Base-by-base conservation (phyloP, 1,284 basidiomycete species). In the Malassezia slooffiae region DNA sequence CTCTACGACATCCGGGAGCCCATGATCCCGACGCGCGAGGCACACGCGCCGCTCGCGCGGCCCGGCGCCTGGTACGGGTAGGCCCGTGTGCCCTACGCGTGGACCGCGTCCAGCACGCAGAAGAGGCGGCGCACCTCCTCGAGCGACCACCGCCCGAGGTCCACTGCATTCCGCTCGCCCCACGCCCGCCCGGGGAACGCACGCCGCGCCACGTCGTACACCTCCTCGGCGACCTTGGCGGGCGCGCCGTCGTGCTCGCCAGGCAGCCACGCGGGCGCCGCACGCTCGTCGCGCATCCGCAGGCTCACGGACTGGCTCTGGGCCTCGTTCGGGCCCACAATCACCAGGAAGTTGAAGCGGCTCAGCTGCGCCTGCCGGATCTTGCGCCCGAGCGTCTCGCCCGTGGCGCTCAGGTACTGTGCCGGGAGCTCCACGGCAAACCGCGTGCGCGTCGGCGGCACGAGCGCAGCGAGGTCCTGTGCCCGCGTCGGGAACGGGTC, bases 1-100 rank as follows among this genome's bases (percentile, higher is more conserved):
- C 75, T 82, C 0, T 89, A 87, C 71, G 71, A 81, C 24, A 85
- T 91, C 55, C 78, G 68, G 2, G 72, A 80, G 38, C 53, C 71
- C 12, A 55, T 70, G 28, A 75, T 77, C 26, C 74, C 74, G 2
- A 54, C 55, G 4, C 43, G 58, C 3, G 23, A 20, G 11, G 24
- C 30, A 8, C 12, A 32, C 29, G 22, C 34, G 1, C 24, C 41
- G 6, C 15, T 17, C 20, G 21, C 39, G 11, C 16, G 26, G 7
- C 13, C 16, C 2, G 23, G 17, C 11, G 31, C 24, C 9, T 48
- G 46, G 40, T 43, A 43, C 34, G 34, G 32, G 9, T 47, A 17
- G 34, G 15, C 16, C 8, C 15, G 12, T 7, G 10, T 9, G 10
- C 10, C 15, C 7, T 31, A 31, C 15, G 15, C 41, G 32, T 55